Conservation (phyloP, 176 grass and related monocot species). For the Avena atlantica region DNA sequence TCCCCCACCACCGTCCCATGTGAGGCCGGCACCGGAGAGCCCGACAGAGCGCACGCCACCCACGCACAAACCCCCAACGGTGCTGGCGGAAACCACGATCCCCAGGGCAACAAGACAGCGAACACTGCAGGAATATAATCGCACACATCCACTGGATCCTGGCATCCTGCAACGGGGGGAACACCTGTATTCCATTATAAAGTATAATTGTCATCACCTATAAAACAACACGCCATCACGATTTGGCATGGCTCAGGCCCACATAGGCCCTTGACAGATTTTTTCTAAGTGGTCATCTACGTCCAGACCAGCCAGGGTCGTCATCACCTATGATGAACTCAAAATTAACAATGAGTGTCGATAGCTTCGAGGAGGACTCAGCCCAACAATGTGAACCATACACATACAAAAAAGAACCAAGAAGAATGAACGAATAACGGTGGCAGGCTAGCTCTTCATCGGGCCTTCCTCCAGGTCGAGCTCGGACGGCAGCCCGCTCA, state of each 20-base stretch:
- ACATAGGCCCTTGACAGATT: constrained; percentile 34
- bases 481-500: constrained; percentile 42
- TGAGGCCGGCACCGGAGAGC: constrained; percentile 35
- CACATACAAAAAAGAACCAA: constrained; percentile 54
- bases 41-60: constrained; percentile 32
- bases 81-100: constrained; percentile 2
- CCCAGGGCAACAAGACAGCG: constrained; percentile 4
- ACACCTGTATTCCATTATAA: constrained; percentile 48
- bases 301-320: constrained; percentile 20
- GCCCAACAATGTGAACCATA: constrained; percentile 25
- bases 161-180: not conserved
- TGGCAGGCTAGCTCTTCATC: constrained; percentile 68
- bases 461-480: constrained; percentile 76
- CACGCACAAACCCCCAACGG: not conserved
- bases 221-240: constrained; percentile 49
- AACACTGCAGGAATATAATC: not conserved
- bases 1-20: constrained; percentile 7
- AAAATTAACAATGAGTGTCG: constrained; percentile 51
- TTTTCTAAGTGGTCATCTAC: constrained; percentile 47
- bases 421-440: constrained; percentile 55
- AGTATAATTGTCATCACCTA: constrained; percentile 34
- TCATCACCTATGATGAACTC: constrained; percentile 20
- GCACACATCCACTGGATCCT: constrained; percentile 7
- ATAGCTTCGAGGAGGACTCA: constrained; percentile 36
- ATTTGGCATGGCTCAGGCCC: constrained; percentile 37